Percentiles rank a stretch among this genome's conserved stretches.
Conservation (phyloP, 805 yeast species). For the Saturnispora bothae region DNA sequence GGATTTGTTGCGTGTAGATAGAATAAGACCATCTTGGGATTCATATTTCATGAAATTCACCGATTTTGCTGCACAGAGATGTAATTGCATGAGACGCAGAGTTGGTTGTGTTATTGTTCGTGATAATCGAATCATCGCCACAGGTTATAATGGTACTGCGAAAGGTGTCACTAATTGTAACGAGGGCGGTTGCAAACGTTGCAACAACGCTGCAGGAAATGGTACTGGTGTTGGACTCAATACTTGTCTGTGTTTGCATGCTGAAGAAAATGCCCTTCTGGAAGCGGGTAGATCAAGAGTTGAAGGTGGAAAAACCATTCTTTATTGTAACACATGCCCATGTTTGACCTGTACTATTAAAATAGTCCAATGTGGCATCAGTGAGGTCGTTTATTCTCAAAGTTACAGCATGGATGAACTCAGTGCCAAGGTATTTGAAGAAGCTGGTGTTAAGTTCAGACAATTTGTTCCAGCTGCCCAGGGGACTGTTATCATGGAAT, state of each 20-base stretch:
- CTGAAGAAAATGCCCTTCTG: slow-evolving; percentile 90
- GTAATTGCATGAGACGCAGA: slow-evolving; percentile 94
- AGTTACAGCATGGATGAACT: slow-evolving; percentile 83
- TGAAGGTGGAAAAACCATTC: slow-evolving; percentile 41
- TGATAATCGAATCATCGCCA: slow-evolving; percentile 78
- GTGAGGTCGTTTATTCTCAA: slow-evolving; percentile 87
- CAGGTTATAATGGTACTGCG: slow-evolving; percentile 98
- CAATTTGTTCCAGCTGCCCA: slow-evolving; percentile 38
- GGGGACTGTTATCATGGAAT: slow-evolving; percentile 14
- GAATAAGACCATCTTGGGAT: slow-evolving; percentile 93
- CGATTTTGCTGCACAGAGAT: slow-evolving; percentile 81
- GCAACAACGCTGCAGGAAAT: slow-evolving; percentile 51
- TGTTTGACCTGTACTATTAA: slow-evolving; percentile 93
- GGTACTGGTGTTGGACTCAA: slow-evolving; percentile 54
- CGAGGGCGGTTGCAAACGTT: slow-evolving; percentile 90
- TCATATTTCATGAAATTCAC: slow-evolving; percentile 91
- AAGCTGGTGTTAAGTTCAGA: slow-evolving; percentile 65
- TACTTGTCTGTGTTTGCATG: slow-evolving; percentile 90
- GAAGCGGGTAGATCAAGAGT: slow-evolving; percentile 91
- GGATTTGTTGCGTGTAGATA: slow-evolving; percentile 37
- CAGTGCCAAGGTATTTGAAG: slow-evolving; percentile 59
- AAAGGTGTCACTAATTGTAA: slow-evolving; percentile 79
- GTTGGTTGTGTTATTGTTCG: slow-evolving; percentile 94
- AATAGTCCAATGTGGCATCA: slow-evolving; percentile 85
- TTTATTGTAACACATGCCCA: slow-evolving; percentile 96